A percentile compares a stretch with the other conserved stretches of the same genome.
Evolutionary conservation across 257 asterid species (phyloP).

Genomic region (Solanum appendiculatum): DNA sequence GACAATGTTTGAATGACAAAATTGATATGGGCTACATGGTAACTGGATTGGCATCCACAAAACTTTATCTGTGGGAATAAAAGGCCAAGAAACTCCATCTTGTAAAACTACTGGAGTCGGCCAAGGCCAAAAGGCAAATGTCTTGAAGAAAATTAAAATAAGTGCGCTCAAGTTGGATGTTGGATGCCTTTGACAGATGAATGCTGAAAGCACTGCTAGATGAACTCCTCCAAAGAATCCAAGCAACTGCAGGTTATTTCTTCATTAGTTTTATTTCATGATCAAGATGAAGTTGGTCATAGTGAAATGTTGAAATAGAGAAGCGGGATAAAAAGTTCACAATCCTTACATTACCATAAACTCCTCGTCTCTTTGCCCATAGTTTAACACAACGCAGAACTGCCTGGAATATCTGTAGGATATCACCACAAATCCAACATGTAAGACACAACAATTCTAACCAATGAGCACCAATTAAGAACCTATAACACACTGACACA

Average conservation of each 20-base stretch:
- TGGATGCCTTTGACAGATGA: constrained; percentile 38
- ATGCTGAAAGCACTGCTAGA: constrained; percentile 46
- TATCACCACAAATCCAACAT: neutral
- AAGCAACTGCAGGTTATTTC: constrained; percentile 18
- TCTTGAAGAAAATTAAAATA: constrained; percentile 30
- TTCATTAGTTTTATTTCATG: neutral
- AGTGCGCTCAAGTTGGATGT: constrained; percentile 2
- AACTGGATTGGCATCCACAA: constrained; percentile 47
- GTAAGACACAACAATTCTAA: neutral
- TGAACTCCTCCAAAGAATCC: constrained; percentile 63
- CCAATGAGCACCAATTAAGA: neutral
- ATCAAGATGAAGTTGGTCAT: neutral
- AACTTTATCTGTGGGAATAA: constrained; percentile 13
- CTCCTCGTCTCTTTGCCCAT: constrained; percentile 62
- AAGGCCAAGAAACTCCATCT: constrained; percentile 13
- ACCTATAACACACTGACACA: neutral
- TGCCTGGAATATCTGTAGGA: constrained; percentile 33
- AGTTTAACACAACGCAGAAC: constrained; percentile 36
- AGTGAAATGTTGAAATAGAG: neutral
- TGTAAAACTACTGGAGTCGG: constrained; percentile 41
- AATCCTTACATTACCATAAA: constrained; percentile 48
- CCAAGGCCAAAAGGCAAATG: constrained; percentile 59
- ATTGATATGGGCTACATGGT: constrained; percentile 36
- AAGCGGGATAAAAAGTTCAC: neutral
- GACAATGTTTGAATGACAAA: constrained; percentile 39